Conservation (phyloP, 2,329 filamentous ascomycete species). For the Pseudogymnoascus sp. region DNA sequence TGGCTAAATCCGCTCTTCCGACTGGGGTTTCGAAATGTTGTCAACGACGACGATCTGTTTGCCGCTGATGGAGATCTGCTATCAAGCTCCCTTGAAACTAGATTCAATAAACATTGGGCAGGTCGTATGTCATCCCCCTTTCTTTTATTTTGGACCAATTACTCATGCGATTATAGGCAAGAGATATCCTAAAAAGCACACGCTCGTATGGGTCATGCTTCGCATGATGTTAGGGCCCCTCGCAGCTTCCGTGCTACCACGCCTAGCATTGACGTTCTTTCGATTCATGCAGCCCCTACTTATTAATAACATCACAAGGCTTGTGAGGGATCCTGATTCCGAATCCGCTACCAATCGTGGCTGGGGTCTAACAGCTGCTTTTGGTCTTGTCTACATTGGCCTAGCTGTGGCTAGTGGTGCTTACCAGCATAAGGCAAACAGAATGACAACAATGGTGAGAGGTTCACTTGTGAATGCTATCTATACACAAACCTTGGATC, state of each 20-base stretch:
- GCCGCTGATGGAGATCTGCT: constrained; percentile 15
- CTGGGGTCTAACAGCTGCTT: constrained; percentile 19
- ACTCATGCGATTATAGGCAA: constrained; percentile 13
- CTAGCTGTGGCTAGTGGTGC: constrained; percentile 18
- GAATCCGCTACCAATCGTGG: constrained; percentile 14
- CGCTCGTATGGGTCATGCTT: constrained; percentile 15
- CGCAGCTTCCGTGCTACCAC: constrained; percentile 15
- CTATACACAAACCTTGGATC: constrained; percentile 24
- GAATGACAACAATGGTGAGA: constrained; percentile 21
- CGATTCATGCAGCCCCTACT: constrained; percentile 20
- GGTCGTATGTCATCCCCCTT: constrained; percentile 11
- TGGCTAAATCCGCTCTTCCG: constrained; percentile 31
- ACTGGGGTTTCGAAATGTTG: constrained; percentile 24
- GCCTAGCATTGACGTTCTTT: constrained; percentile 18
- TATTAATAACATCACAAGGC: constrained; percentile 15
- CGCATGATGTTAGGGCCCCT: constrained; percentile 16
- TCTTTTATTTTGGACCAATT: background rate
- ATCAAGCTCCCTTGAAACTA: constrained; percentile 14
- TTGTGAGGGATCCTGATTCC: constrained; percentile 15
- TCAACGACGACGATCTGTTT: constrained; percentile 26
- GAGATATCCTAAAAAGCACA: constrained; percentile 15
- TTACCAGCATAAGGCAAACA: constrained; percentile 23
- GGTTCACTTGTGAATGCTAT: constrained; percentile 23
- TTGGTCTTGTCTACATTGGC: constrained; percentile 19
- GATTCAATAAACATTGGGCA: constrained; percentile 16